phyloP scores from a whole-genome alignment of 1,284 basidiomycete genomes.

The Naganishia sp. region DNA sequence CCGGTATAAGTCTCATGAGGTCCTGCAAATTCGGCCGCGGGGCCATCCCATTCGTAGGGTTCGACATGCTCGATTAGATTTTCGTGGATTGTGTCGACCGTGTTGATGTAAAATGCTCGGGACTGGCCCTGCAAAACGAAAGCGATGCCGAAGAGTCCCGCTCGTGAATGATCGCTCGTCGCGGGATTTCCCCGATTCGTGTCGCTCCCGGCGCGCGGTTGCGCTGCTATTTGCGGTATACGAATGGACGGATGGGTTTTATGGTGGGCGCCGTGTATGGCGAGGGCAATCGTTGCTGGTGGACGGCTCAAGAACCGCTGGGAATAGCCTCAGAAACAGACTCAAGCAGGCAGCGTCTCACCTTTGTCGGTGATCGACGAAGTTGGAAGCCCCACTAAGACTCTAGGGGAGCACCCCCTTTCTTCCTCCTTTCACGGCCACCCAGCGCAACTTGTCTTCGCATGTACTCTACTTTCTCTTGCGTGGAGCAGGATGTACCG shows the following conservation, averaged over 20 bases:
- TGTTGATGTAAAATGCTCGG: too few relatives aligned
- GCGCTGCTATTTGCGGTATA: neutral
- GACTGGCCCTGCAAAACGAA: neutral
- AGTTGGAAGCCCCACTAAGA: neutral
- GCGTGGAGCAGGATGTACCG: neutral
- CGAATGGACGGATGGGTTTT: too few relatives aligned
- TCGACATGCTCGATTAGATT: neutral
- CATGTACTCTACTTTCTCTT: too few relatives aligned
- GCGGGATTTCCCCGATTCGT: neutral
- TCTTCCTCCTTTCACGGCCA: neutral
- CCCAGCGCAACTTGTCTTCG: neutral
- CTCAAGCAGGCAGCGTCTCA: conserved; percentile 11
- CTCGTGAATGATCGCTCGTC: conserved; percentile 1
- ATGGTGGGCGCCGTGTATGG: too few relatives aligned
- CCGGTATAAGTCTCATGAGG: conserved; percentile 24
- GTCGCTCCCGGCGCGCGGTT: neutral
- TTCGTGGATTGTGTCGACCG: too few relatives aligned
- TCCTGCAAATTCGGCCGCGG: conserved; percentile 23
- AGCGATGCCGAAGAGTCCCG: conserved; percentile 1
- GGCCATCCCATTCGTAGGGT: conserved; percentile 13
- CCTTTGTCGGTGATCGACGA: conserved; percentile 28
- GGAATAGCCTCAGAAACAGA: too few relatives aligned
- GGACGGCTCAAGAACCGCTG: too few relatives aligned
- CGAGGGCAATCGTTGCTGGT: too few relatives aligned
- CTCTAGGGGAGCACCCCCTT: neutral